Conservation (phyloP, 2,329 filamentous ascomycete species). For the Mycosphaerella arachidis region DNA sequence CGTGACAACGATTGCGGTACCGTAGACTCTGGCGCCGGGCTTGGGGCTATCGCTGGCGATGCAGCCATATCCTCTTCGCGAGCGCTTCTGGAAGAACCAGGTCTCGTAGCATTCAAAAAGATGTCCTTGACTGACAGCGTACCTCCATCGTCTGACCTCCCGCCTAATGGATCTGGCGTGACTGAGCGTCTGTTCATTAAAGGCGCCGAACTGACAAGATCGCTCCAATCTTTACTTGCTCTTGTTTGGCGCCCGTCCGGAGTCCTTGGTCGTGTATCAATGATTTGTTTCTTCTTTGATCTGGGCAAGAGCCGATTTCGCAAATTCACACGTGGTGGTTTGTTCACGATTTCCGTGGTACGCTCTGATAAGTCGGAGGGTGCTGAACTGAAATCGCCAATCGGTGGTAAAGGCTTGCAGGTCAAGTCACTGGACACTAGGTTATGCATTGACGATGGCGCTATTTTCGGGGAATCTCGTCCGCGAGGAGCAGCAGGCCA, state of each 20-base stretch:
- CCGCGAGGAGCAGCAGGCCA: not conserved
- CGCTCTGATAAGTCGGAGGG: not conserved
- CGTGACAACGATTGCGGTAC: conserved; percentile 1
- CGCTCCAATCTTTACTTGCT: not conserved
- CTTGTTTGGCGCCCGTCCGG: not conserved
- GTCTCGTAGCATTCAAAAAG: not conserved
- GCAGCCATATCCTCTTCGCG: not conserved
- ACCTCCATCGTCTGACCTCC: not conserved
- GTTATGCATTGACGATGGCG: not conserved
- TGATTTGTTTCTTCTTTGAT: not conserved
- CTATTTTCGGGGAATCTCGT: not conserved
- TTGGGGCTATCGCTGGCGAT: not conserved
- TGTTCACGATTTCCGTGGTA: not conserved
- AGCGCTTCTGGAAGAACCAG: not conserved
- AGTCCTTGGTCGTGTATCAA: not conserved
- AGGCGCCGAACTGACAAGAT: not conserved
- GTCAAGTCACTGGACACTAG: conserved; percentile 6
- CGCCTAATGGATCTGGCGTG: not conserved
- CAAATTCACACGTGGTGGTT: not conserved
- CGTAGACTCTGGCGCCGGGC: not conserved
- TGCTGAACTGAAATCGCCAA: not conserved
- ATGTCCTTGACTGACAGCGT: not conserved
- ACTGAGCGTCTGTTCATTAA: not conserved
- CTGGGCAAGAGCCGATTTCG: not conserved
- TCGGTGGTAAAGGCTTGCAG: not conserved